These are phyloP conservation scores for Spergularia bocconei DNA, from an alignment of 148 eudicot species.

Conservation along the genomic window DNA sequence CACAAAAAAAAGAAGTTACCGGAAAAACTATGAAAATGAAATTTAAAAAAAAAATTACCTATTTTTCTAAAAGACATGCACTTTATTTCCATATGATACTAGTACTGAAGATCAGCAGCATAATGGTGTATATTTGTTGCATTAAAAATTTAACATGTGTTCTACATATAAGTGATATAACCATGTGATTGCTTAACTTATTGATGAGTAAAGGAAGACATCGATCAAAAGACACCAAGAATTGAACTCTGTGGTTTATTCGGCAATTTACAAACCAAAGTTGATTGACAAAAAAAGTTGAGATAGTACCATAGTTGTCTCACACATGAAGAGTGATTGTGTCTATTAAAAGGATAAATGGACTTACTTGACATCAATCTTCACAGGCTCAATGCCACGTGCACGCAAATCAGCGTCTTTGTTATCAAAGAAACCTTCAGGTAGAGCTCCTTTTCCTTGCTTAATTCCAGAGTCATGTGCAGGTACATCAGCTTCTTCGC, in stretches of 20 bases:
- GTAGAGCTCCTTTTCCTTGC: conserved; percentile 63
- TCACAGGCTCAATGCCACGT: conserved; percentile 87
- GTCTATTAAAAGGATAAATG: not conserved
- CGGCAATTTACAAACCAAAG: not conserved
- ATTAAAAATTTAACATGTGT: not conserved
- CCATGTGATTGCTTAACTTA: too few species aligned
- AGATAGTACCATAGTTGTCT: not conserved
- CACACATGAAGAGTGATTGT: not conserved
- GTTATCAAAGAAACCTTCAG: conserved; percentile 93
- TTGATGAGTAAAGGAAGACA: too few species aligned
- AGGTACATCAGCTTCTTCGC: conserved; percentile 83
- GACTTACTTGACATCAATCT: conserved; percentile 79
- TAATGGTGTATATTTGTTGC: not conserved
- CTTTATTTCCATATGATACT: not conserved
- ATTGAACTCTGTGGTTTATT: not conserved
- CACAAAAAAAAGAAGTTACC: not conserved
- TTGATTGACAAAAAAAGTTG: not conserved
- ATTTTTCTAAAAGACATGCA: not conserved
- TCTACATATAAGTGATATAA: not conserved
- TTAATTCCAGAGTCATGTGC: conserved; percentile 58
- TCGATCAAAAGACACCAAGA: too few species aligned
- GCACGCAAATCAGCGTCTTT: conserved; percentile 94
- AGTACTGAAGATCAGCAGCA: not conserved
- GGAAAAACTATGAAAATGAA: not conserved
- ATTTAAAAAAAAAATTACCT: not conserved